These are phyloP conservation scores for Herpetospermum pedunculosum DNA, from an alignment of 306 rosid genomes.

Conservation along the genomic window DNA sequence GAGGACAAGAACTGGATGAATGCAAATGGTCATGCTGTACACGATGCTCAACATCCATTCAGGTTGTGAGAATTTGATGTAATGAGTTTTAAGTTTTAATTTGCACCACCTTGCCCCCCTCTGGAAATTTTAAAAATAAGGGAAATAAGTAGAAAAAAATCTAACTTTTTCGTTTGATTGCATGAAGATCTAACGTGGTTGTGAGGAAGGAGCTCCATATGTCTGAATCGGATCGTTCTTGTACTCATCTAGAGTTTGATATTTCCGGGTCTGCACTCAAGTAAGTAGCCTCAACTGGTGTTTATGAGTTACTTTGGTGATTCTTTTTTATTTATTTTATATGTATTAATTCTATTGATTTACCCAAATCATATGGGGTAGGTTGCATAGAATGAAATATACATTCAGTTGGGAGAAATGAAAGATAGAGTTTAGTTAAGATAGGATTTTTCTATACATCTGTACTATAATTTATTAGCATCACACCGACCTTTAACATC, in stretches of 20 bases:
- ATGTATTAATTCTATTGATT: no score
- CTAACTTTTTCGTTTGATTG: conserved; percentile 24
- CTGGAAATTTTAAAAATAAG: not conserved
- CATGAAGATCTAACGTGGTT: conserved; percentile 82
- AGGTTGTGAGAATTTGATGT: conserved; percentile 30
- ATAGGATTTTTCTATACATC: not conserved
- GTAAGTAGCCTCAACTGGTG: conserved; percentile 35
- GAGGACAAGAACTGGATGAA: conserved; percentile 52
- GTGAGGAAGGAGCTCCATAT: conserved; percentile 84
- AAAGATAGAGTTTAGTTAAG: not conserved
- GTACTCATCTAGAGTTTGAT: conserved; percentile 92
- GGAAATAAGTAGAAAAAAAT: not conserved
- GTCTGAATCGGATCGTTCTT: conserved; percentile 80
- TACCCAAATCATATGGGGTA: not conserved
- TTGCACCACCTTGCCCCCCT: not conserved
- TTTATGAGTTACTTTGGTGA: not conserved
- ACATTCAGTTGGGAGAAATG: not conserved
- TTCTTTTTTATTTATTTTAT: not conserved
- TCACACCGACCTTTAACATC: not conserved
- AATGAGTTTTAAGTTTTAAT: not conserved
- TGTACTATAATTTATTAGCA: not conserved
- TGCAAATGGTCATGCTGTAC: conserved; percentile 67
- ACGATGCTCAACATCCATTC: conserved; percentile 96
- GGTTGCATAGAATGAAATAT: not conserved
- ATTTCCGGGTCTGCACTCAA: conserved; percentile 58